Evolutionary conservation across 2,329 filamentous ascomycete species (phyloP).

Genomic region (Fusarium sp.): DNA sequence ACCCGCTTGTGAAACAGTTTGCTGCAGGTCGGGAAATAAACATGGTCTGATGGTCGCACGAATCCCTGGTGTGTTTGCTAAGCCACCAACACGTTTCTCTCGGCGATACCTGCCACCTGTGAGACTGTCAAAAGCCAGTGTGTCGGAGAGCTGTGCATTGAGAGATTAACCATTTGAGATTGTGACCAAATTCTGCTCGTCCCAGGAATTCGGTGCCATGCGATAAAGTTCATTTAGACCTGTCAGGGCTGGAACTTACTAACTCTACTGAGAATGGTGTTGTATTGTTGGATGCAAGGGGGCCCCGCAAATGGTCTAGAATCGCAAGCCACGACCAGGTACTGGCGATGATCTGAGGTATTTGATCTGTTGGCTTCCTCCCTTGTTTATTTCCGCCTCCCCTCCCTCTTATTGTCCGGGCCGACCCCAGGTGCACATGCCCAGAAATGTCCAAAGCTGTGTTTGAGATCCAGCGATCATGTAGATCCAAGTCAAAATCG

Average conservation of each 20-base stretch:
- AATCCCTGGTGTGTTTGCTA: background rate
- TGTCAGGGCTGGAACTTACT: background rate
- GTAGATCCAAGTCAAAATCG: no score
- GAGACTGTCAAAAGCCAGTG: background rate
- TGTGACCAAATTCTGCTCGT: background rate
- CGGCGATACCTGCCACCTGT: background rate
- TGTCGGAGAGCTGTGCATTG: background rate
- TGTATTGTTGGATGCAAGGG: background rate
- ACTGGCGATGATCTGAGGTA: background rate
- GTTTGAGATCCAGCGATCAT: background rate
- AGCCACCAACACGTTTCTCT: background rate
- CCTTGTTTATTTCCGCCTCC: background rate
- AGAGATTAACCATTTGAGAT: background rate
- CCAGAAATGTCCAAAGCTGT: background rate
- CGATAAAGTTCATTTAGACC: background rate
- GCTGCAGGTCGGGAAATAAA: background rate
- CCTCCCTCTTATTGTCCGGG: background rate
- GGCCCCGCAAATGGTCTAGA: slow-evolving; percentile 40
- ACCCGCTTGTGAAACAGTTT: background rate
- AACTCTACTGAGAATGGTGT: background rate
- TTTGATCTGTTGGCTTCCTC: background rate
- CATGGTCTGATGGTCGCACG: background rate
- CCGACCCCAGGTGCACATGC: background rate
- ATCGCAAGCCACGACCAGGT: slow-evolving; percentile 9
- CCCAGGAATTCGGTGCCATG: background rate